Percentiles rank a stretch among this genome's conserved stretches.
These are phyloP conservation scores for Candida multigemmis DNA, from an alignment of 805 yeast species.

Conservation along the genomic window DNA sequence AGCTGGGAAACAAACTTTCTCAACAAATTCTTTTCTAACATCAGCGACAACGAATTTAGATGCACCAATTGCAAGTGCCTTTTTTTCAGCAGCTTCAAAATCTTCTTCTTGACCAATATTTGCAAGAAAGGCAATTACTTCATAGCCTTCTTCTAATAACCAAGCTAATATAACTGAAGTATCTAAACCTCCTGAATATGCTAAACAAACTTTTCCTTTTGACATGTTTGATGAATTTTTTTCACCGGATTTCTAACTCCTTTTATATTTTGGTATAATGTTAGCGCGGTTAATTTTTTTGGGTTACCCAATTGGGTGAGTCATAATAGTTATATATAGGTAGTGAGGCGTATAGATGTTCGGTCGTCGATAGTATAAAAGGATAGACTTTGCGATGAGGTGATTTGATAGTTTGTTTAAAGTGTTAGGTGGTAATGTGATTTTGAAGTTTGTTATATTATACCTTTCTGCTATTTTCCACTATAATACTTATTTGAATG, in stretches of 20 bases:
- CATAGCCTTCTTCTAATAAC: constrained; percentile 96
- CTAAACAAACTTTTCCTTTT: constrained; percentile 98
- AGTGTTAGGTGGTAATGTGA: too few species aligned
- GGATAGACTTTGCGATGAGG: too few species aligned
- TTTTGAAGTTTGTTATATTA: too few species aligned
- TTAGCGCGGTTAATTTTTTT: constrained; percentile 17
- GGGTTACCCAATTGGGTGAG: constrained; percentile 6
- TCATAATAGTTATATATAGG: too few species aligned
- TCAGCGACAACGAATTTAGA: constrained; percentile 90
- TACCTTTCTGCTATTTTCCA: too few species aligned
- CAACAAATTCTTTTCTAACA: constrained; percentile 93
- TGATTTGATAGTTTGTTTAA: too few species aligned
- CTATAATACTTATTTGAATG: too few species aligned
- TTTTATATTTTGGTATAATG: constrained; percentile 10
- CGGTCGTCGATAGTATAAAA: too few species aligned
- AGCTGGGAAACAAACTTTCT: constrained; percentile 90
- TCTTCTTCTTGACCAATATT: constrained; percentile 99
- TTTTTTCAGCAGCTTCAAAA: constrained; percentile 92
- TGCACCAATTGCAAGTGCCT: constrained; percentile 96
- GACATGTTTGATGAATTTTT: constrained; percentile 44
- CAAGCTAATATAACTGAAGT: constrained; percentile 97
- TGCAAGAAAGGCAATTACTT: constrained; percentile 97
- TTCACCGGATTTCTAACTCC: constrained; percentile 5
- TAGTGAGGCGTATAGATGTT: too few species aligned
- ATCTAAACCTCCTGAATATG: constrained; percentile 98